A percentile compares a stretch with the other conserved stretches of the same genome.
phyloP scores from a whole-genome alignment of 1,284 basidiomycete genomes.

The Waitea zeae region DNA sequence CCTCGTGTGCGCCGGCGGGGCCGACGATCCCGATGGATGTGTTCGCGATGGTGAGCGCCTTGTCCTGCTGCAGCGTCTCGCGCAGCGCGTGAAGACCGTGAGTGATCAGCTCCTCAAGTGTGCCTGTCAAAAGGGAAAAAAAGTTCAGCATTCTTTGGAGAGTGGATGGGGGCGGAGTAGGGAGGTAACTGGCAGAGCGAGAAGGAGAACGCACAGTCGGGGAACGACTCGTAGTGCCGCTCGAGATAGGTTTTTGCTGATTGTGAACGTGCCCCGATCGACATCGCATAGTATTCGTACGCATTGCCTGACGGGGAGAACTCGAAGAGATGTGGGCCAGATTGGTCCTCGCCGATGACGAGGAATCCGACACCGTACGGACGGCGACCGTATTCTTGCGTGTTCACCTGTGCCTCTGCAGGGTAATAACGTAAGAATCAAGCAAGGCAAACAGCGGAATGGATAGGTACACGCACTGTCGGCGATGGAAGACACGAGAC shows the following conservation, averaged over 20 bases:
- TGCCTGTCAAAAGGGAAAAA: constrained; percentile 27
- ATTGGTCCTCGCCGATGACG: constrained; percentile 89
- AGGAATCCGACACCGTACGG: constrained; percentile 99
- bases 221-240: constrained; percentile 81
- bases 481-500: constrained; percentile 86
- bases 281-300: constrained; percentile 98
- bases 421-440: not conserved
- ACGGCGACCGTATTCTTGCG: constrained; percentile 93
- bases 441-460: not conserved
- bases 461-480: constrained; percentile 56
- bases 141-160: too few relatives aligned
- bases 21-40: constrained; percentile 89
- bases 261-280: constrained; percentile 93
- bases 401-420: constrained; percentile 94
- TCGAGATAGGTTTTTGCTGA: constrained; percentile 98
- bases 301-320: constrained; percentile 96
- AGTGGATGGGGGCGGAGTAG: constrained; percentile 2
- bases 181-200: constrained; percentile 2
- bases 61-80: constrained; percentile 95
- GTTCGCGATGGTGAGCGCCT: constrained; percentile 81
- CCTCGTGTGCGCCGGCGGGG: constrained; percentile 42
- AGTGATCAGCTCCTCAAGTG: constrained; percentile 71
- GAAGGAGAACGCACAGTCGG: constrained; percentile 42
- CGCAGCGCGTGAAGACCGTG: constrained; percentile 88
- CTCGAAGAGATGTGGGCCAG: constrained; percentile 94